Percentiles rank a stretch among this genome's conserved stretches.
These are phyloP conservation scores for Fagopyrum homotropicum DNA, from an alignment of 148 eudicot species.

Conservation along the genomic window DNA sequence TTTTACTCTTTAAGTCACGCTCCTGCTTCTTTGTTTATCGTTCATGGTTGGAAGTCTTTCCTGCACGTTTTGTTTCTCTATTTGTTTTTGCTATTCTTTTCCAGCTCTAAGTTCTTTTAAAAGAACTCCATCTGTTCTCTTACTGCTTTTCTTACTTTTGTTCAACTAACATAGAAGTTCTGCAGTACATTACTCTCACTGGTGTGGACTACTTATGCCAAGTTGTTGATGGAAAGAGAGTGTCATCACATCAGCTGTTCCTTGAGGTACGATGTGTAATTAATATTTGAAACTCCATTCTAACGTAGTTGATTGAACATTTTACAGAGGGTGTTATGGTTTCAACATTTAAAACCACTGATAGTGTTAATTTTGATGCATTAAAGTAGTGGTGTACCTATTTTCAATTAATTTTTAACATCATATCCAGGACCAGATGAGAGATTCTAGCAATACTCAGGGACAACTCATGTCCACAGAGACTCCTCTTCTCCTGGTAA, in stretches of 20 bases:
- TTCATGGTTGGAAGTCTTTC: not conserved
- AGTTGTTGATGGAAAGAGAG: slow-evolving; percentile 45
- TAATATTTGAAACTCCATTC: not conserved
- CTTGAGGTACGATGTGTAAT: slow-evolving; percentile 22
- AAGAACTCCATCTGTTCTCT: not conserved
- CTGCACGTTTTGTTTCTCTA: not conserved
- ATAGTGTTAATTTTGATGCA: not conserved
- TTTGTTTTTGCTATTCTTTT: not conserved
- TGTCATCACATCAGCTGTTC: slow-evolving; percentile 27
- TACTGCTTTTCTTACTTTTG: not conserved
- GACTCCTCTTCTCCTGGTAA: slow-evolving; percentile 39
- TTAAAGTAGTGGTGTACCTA: not conserved
- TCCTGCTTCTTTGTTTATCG: not conserved
- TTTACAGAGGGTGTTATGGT: not conserved
- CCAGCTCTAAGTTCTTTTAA: not conserved
- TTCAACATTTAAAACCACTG: not conserved
- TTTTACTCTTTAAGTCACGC: not conserved
- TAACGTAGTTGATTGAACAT: not conserved
- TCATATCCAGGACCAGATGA: slow-evolving; percentile 37
- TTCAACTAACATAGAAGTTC: not conserved
- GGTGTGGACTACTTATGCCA: slow-evolving; percentile 59
- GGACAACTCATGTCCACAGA: slow-evolving; percentile 32
- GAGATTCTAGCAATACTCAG: slow-evolving; percentile 23
- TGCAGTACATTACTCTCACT: slow-evolving; percentile 50
- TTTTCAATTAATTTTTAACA: not conserved